phyloP scores from a whole-genome alignment of 75 land plant genomes.

The Picea glauca region DNA sequence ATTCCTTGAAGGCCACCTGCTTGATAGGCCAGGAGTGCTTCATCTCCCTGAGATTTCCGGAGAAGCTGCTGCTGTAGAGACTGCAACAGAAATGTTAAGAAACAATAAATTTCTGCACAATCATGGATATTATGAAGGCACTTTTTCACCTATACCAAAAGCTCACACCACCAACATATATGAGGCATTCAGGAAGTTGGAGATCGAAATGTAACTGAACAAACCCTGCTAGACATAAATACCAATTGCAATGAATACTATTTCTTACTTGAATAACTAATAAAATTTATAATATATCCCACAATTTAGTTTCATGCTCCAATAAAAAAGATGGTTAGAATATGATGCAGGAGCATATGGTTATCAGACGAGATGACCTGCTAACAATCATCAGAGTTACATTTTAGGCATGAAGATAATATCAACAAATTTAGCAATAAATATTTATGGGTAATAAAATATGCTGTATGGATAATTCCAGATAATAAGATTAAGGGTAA shows the following conservation, averaged over 20 bases:
- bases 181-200: not conserved
- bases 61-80: constrained; percentile 25
- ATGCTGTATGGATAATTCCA: too few species aligned
- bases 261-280: not conserved
- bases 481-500: too few species aligned
- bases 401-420: too few species aligned
- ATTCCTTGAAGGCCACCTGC: constrained; percentile 46
- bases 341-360: too few species aligned
- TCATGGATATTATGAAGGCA: not conserved
- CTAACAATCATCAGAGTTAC: too few species aligned
- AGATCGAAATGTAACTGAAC: not conserved
- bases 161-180: constrained; percentile 1
- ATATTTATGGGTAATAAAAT: too few species aligned
- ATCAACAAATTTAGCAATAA: too few species aligned
- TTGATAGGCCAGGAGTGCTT: constrained; percentile 38
- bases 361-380: too few species aligned
- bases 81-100: constrained; percentile 15
- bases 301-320: too few species aligned
- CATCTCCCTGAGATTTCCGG: constrained; percentile 48
- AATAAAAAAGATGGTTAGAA: too few species aligned
- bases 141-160: not conserved
- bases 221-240: not conserved
- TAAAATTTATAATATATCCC: not conserved
- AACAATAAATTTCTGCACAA: not conserved
- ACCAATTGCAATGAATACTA: not conserved